phyloP scores from a whole-genome alignment of 495 filamentous ascomycete species.

The Rostrohypoxylon terebratum region DNA sequence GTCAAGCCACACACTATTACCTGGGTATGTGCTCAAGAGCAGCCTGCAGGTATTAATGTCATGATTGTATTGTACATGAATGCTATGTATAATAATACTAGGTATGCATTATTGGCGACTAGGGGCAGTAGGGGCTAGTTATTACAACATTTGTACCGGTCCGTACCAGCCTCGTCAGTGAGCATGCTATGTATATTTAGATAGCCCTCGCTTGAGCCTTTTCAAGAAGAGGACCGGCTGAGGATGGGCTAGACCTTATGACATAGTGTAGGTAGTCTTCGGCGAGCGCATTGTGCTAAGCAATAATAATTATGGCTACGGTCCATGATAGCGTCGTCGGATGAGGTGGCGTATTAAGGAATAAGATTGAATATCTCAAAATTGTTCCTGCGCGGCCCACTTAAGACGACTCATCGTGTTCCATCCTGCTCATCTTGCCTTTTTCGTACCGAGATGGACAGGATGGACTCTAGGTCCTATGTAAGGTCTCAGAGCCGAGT shows the following conservation, averaged over 20 bases:
- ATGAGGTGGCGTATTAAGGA: slow-evolving; percentile 31
- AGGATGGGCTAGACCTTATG: slow-evolving; percentile 31
- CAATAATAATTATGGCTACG: neutral
- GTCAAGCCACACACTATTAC: slow-evolving; percentile 32
- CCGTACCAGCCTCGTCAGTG: slow-evolving; percentile 14
- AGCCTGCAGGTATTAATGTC: too few species aligned
- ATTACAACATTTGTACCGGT: neutral
- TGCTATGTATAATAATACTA: neutral
- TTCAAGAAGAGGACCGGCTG: neutral
- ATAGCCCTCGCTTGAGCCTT: slow-evolving; percentile 13
- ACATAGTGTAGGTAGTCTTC: neutral
- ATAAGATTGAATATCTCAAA: slow-evolving; percentile 24
- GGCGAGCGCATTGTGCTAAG: slow-evolving; percentile 25
- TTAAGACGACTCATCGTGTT: slow-evolving; percentile 25
- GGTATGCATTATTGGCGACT: slow-evolving; percentile 8
- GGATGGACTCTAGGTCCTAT: slow-evolving; percentile 20
- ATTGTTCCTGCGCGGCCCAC: slow-evolving; percentile 25
- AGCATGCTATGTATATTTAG: slow-evolving; percentile 3
- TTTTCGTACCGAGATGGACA: slow-evolving; percentile 30
- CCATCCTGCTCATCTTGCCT: slow-evolving; percentile 18
- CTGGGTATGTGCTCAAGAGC: neutral
- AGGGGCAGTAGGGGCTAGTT: slow-evolving; percentile 1
- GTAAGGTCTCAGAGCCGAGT: slow-evolving; percentile 41
- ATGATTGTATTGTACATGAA: too few species aligned
- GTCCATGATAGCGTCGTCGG: slow-evolving; percentile 32